Evolutionary conservation across 257 asterid genomes (phyloP), one percentile per base, ranked within the genome.

Genomic region (Scutellaria baicalensis): DNA sequence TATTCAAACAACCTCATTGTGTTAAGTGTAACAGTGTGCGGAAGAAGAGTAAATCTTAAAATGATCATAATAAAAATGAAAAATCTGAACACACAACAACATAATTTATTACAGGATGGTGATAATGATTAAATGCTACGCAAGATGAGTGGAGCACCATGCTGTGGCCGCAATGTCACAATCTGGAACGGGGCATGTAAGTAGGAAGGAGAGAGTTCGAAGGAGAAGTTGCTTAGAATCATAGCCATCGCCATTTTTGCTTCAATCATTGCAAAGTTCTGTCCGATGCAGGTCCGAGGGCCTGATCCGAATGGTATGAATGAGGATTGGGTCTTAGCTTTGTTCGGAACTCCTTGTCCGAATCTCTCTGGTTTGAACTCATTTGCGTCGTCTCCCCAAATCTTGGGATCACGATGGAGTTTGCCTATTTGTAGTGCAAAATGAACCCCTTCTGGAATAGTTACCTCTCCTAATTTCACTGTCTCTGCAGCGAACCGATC

Each of bases 301-400:
- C 82, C 85, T n/a, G 58, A 47, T 7, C 79, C 51, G 39, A 78
- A 82, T 3, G 83, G 86, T 11, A 75, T n/a, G 56, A 63, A 82
- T 13, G 77, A 45, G 54, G 6, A 13, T 9, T 50, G 78, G 6
- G 35, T 38, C 42, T 78, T 68, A n/a, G 79, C 44, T 9, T 78
- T 80, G 4, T n/a, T 47, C 0, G 70, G 56, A 38, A 81, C 5
- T 16, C 85, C 83, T 58, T 72, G 38, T 0, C 73, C 74, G 39
- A 82, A 82, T 51, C 82, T 78, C 17, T 69, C 56, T 0, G 82
- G 86, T 8, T 56, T 78, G 77, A 81, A 78, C 12, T 75, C 81
- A 6, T 68, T 60, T 0, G 47, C 80, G 38, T 72, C 78, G 0
- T 76, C 72, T 1, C 84, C 84, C 86, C 86, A 79, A 1, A 69